A percentile compares a stretch with the other conserved stretches of the same genome.
Evolutionary conservation across 345 rosid genomes (phyloP).

Genomic region (Hevea brasiliensis): DNA sequence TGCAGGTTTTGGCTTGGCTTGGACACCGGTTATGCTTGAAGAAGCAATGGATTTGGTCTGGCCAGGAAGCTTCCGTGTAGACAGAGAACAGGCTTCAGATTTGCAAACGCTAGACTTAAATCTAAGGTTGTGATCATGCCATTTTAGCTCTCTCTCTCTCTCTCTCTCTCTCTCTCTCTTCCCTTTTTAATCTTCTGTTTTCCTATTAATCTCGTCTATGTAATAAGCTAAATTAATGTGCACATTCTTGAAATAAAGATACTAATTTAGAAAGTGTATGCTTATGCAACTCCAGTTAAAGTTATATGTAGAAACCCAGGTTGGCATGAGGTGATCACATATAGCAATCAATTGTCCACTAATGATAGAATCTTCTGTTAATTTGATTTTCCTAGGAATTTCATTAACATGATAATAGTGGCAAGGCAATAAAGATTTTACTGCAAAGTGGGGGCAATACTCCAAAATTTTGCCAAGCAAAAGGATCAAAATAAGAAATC

Average conservation of each 20-base stretch:
- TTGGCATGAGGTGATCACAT: neutral
- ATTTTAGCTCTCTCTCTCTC: neutral
- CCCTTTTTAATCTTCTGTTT: neutral
- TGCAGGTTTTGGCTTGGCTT: slow-evolving; percentile 21
- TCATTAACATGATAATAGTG: no score
- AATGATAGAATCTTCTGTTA: neutral
- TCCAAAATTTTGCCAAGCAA: no score
- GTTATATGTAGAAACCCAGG: neutral
- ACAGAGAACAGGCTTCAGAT: slow-evolving; percentile 24
- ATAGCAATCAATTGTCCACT: neutral
- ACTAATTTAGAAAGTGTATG: neutral
- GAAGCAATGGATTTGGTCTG: slow-evolving; percentile 31
- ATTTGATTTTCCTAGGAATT: no score
- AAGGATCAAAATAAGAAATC: no score
- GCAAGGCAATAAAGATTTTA: no score
- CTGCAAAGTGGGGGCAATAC: no score
- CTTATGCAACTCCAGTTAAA: neutral
- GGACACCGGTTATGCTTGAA: slow-evolving; percentile 27
- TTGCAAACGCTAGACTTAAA: slow-evolving; percentile 39
- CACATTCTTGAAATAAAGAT: neutral
- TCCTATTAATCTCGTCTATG: neutral
- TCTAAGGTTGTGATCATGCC: slow-evolving; percentile 34
- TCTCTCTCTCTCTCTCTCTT: no score
- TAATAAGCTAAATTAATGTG: neutral
- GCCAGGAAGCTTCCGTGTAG: slow-evolving; percentile 47